Evolutionary conservation across 805 yeast genomes (phyloP), one percentile per base, ranked within the genome.

Genomic region (Maudiozyma barnettii): DNA sequence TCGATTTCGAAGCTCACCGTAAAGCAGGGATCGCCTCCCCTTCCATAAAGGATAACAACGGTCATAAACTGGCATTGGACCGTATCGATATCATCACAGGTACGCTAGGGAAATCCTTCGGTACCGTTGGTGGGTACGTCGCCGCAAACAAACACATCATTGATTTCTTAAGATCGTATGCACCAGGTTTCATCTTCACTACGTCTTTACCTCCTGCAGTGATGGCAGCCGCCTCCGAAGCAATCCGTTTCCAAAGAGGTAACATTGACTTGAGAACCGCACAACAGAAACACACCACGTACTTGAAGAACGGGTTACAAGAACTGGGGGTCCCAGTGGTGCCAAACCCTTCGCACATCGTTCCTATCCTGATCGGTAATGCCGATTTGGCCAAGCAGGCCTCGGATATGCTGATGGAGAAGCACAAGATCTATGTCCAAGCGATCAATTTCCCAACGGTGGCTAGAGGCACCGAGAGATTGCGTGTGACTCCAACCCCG

Each of bases 391-490:
- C 98, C 47, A 91, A 91, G 66, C 72, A 72, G 50, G 98, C 98
- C 9, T 85, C 95, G 20, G 99, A 93, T 66, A 65, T 84, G 66
- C 78, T 93, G 61, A 79, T 93, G 74, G 77, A 83, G 53, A 80
- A 84, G 58, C 84, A 89, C 70, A 76, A 78, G 54, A 90, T 93
- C 64, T 93, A 93, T 62, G 99, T 95, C 41, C 99, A 93, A 72
- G 96, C 98, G 42, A 93, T 93, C 66, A 93, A 93, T 72, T 93
- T 84, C 80, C 99, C 99, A 51, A 93, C 99, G 21, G 99, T 93
- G 51, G 83, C 96, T 18, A 81, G 84, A 56, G 99, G 99, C 51
- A 83, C 89, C 54, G 99, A 93, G 72, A 82, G 99, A 65, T 78
- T 93, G 60, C 82, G 99, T 70, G 81, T 93, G 63, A 93, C 99